Base-by-base conservation (phyloP, 129 eudicot species). In the Chrysanthemum seticuspe region DNA sequence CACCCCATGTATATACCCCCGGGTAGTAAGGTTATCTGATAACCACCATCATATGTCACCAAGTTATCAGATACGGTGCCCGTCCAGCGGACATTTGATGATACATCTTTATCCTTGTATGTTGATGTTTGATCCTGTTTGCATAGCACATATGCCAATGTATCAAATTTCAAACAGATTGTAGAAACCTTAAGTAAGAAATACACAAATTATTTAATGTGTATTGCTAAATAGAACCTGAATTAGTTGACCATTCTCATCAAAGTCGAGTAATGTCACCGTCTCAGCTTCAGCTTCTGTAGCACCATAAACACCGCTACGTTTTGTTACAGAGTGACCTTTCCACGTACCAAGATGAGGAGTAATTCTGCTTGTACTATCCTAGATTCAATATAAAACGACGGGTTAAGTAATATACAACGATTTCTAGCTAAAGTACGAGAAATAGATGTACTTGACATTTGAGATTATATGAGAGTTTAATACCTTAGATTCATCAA, bases 1-100 rank as follows among this genome's bases (percentile, higher is more conserved):
- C 88, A 93, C 58, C 97, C 98, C 97, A 93, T 87, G 84, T 93
- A 93, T 84, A 93, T 90, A 55, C 98, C 98, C 14, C 92, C 96
- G 2, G 98, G 98, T 63, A 93, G 79, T 18, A 90, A 57, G n/a
- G 90, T 86, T 10, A 84, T 45, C 82, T 90, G 92, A 71, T 67
- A 93, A 67, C 96, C 98, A 16, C 91, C 90, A 16, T 90, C 96
- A 59, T 80, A 90, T 7, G 68, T 90, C 58, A 93, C 70, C 80
- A 86, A n/a, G 83, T 93, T 90, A 61, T 81, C 80, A 2, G 84
- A 74, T 5, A 84, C 67, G 55, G 83, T 76, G 52, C 97, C 97
- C 1, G 78, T 86, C 98, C 98, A 90, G 27, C 72, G 75, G 13
- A 93, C 96, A 50, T 84, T 83, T 6, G 92, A 82, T 8, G 96